These are phyloP conservation scores for Cercis canadensis DNA, from an alignment of 306 rosid species.

Conservation along the genomic window DNA sequence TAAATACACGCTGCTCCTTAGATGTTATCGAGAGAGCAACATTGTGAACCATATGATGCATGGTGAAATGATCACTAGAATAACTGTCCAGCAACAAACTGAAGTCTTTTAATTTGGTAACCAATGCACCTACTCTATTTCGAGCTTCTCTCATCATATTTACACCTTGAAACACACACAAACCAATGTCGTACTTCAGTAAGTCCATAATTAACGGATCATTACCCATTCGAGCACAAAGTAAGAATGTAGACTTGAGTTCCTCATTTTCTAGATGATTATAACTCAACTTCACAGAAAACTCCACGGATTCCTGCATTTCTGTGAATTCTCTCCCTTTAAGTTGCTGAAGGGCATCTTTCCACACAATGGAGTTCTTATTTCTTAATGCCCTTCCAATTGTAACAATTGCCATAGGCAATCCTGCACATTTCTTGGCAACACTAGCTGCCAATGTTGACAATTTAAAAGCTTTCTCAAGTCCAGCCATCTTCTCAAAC, in stretches of 20 bases:
- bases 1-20: background rate
- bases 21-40: conserved; percentile 1
- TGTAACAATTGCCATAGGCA: conserved; percentile 31
- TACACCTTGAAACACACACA: background rate
- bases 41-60: background rate
- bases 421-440: conserved; percentile 21
- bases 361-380: background rate
- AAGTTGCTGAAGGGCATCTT: background rate
- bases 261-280: background rate
- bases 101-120: conserved; percentile 1
- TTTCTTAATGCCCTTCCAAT: conserved; percentile 14
- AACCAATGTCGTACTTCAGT: conserved; percentile 12
- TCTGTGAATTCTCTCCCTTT: background rate
- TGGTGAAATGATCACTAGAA: background rate
- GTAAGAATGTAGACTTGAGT: conserved; percentile 2
- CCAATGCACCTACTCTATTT: background rate
- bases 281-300: conserved; percentile 3
- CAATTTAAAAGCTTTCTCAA: background rate
- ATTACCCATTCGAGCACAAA: background rate
- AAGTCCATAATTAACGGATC: background rate
- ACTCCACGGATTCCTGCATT: background rate
- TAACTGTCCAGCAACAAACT: background rate
- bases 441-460: background rate
- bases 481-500: background rate
- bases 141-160: background rate